Evolutionary conservation across 441 rosid species (phyloP).

Genomic region (Mallotus japonicus): DNA sequence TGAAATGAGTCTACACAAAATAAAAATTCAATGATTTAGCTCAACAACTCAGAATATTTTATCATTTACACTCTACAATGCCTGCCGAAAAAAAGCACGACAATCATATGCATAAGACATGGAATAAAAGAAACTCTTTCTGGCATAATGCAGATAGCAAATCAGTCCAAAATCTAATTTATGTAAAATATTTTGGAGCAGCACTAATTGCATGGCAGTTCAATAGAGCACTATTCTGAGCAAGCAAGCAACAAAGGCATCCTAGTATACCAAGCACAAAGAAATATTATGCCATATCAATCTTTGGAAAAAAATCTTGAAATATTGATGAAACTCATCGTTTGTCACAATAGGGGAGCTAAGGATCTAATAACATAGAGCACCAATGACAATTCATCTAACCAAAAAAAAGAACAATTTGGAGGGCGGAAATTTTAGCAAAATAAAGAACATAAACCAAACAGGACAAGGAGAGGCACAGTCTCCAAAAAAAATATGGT

Average conservation of each 20-base stretch:
- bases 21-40: not conserved
- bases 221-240: not conserved
- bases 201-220: not conserved
- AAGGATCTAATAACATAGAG: not conserved
- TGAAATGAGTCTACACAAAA: too few relatives aligned
- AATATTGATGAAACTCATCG: not conserved
- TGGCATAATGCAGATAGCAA: not conserved
- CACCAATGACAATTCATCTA: not conserved
- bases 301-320: not conserved
- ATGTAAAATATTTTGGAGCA: not conserved
- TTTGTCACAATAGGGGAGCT: too few relatives aligned
- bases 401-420: not conserved
- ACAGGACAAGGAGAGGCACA: not conserved
- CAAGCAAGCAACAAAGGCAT: not conserved
- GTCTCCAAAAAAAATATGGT: not conserved
- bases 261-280: not conserved
- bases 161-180: not conserved
- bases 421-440: not conserved
- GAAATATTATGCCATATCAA: slow-evolving; percentile 7
- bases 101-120: not conserved
- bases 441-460: not conserved
- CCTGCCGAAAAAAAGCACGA: not conserved
- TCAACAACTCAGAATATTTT: not conserved
- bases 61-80: not conserved
- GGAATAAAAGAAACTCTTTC: not conserved